Evolutionary conservation across 441 rosid genomes (phyloP).

Genomic region (Adansonia rubrostipa): DNA sequence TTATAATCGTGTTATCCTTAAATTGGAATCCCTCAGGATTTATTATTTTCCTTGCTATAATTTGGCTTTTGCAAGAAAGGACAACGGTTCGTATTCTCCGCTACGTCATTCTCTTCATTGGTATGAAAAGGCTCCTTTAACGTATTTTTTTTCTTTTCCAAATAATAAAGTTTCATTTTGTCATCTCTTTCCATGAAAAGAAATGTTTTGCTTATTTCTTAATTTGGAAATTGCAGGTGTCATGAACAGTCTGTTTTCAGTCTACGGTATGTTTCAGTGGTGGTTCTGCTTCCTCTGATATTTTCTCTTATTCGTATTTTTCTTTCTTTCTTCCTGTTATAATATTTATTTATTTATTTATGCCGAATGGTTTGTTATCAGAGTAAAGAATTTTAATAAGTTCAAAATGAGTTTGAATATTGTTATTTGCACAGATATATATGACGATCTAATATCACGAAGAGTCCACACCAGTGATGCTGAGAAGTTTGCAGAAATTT

Average conservation of each 20-base stretch:
- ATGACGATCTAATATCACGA: constrained; percentile 88
- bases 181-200: constrained; percentile 9
- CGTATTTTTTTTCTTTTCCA: constrained; percentile 20
- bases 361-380: constrained; percentile 7
- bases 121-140: constrained; percentile 38
- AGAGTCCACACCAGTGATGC: constrained; percentile 87
- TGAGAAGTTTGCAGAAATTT: constrained; percentile 92
- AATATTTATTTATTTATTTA: background rate
- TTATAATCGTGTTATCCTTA: constrained; percentile 18
- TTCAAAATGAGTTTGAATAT: constrained; percentile 20
- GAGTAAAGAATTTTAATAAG: constrained; percentile 11
- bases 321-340: no score
- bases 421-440: constrained; percentile 66
- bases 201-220: constrained; percentile 20
- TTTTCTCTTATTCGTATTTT: no score
- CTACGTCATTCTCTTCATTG: constrained; percentile 86
- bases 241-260: constrained; percentile 93
- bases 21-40: constrained; percentile 56
- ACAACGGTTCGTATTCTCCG: constrained; percentile 75
- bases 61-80: constrained; percentile 85
- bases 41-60: constrained; percentile 69
- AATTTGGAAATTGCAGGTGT: constrained; percentile 62
- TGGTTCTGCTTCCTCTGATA: background rate
- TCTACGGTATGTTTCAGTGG: constrained; percentile 58
- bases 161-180: background rate